Evolutionary conservation across 257 asterid genomes (phyloP).

Genomic region (Salvia rosmarinus): DNA sequence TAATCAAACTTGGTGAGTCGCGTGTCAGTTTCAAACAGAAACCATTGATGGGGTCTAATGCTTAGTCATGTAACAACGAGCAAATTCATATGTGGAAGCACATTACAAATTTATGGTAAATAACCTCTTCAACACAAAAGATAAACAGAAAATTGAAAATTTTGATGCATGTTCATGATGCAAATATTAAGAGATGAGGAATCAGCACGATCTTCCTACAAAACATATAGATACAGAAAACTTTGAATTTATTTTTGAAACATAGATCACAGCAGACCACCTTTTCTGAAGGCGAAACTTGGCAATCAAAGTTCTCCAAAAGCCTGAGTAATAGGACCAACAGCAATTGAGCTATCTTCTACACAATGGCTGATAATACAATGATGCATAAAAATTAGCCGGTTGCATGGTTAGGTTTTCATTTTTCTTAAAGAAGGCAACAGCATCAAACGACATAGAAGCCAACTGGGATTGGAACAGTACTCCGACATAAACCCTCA

Average conservation of each 20-base stretch:
- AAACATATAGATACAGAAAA: conserved; percentile 23
- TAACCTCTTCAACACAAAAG: conserved; percentile 10
- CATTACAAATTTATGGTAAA: neutral
- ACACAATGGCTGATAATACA: conserved; percentile 57
- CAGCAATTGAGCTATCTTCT: conserved; percentile 67
- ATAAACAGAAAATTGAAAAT: conserved; percentile 17
- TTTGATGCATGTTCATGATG: conserved; percentile 11
- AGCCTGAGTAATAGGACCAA: conserved; percentile 62
- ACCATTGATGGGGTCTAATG: neutral
- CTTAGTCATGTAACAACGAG: conserved; percentile 14
- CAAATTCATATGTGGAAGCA: conserved; percentile 9
- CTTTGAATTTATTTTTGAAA: conserved; percentile 39
- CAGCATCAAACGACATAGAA: conserved; percentile 31
- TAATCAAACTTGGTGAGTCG: conserved; percentile 12
- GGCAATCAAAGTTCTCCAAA: conserved; percentile 70
- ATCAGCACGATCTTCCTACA: conserved; percentile 26
- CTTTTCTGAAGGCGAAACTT: conserved; percentile 56
- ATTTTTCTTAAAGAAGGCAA: conserved; percentile 37
- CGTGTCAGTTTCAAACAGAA: conserved; percentile 13
- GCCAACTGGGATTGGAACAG: conserved; percentile 16
- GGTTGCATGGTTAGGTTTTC: conserved; percentile 37
- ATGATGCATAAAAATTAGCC: conserved; percentile 50
- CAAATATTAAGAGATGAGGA: conserved; percentile 19
- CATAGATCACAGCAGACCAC: conserved; percentile 57
- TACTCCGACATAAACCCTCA: conserved; percentile 9